Base-by-base conservation (phyloP, 768 basidiomycete species). In the Coprinopsis sp. region DNA sequence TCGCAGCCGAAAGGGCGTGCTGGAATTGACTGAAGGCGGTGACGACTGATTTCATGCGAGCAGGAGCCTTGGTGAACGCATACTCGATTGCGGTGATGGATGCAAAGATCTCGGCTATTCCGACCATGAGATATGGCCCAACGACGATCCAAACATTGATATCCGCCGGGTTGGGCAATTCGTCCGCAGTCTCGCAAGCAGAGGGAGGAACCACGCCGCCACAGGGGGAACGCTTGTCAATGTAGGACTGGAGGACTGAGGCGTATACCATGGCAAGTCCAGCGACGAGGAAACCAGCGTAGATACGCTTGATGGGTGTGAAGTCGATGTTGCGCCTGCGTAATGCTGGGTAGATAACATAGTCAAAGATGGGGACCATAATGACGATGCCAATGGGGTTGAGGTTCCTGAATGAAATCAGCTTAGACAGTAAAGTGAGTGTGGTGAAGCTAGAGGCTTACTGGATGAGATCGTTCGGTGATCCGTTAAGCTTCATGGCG, bases 61-160 rank as follows among this genome's bases (percentile, higher is more conserved):
- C 69, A n/a, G 82, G 81, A 3, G 81, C 79, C 63, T 69, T 79
- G 54, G 77, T 79, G 72, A 73, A 81, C 24, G 78, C 78, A 50
- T 80, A 81, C 63, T 82, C 79, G 44, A 80, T 65, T 3, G 71
- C 72, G 16, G 78, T 80, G 63, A 81, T 77, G 18, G 72, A 75
- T 0, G 79, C 76, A 58, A 79, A 77, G 53, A 73, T 73, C 62
- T 82, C 78, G 14, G 75, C 59, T 49, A 81, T 67, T 11, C 69
- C 80, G 55, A 81, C 74, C 24, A 82, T 69, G 50, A 78, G 70
- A 58, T 79, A 79, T 0, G 73, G 71, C 2, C 73, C 73, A 7
- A 66, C 48, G 37, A 72, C 67, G 46, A 73, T 60, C 77, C 77
- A 78, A 16, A 79, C 76, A 54, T 74, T 77, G 58, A 79, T 53